Conservation (phyloP, 169 alveolate genomes). For the Cryptosporidium parvum region DNA sequence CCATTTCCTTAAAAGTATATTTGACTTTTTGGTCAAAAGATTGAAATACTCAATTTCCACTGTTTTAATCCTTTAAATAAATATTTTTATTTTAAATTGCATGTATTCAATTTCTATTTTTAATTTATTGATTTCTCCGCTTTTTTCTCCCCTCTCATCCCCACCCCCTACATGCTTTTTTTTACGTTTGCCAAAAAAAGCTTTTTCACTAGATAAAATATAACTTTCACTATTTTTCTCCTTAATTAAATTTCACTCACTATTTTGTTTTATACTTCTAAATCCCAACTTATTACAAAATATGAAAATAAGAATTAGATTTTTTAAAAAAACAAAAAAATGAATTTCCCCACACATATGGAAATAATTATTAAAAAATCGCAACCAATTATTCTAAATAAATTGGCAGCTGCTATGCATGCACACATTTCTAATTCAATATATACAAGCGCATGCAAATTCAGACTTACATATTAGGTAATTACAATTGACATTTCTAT, state of each 20-base stretch:
- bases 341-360: not conserved
- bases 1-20: not conserved
- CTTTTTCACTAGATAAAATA: no score
- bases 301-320: not conserved
- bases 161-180: conserved; percentile 1
- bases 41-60: not conserved
- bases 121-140: not conserved
- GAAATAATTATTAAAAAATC: no score
- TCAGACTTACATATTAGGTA: not conserved
- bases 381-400: not conserved
- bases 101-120: not conserved
- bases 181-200: not conserved
- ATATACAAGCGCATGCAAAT: not conserved
- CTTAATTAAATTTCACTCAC: no score
- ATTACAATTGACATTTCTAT: no score
- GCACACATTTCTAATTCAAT: not conserved
- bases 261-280: no score
- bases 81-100: not conserved
- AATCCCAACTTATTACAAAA: not conserved
- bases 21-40: not conserved
- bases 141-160: conserved; percentile 1
- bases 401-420: not conserved
- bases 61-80: no score
- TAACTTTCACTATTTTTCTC: not conserved
- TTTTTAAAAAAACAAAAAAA: no score